Conservation (phyloP, 495 filamentous ascomycete species). For the Hypoxylon cercidicola region DNA sequence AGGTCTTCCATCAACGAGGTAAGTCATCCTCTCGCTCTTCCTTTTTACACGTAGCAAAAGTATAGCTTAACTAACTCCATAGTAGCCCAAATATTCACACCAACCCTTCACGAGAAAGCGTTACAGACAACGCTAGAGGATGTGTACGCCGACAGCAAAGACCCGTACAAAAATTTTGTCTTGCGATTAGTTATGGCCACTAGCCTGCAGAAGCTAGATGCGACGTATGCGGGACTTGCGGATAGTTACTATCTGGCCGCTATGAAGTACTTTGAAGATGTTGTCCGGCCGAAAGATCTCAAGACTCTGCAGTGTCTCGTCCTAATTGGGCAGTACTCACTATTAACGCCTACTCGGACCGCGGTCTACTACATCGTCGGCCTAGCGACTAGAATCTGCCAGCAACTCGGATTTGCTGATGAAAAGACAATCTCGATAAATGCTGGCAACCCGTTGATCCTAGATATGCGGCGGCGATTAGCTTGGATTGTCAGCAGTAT, state of each 20-base stretch:
- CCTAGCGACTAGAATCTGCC: conserved; percentile 82
- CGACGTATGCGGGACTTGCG: conserved; percentile 81
- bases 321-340: conserved; percentile 89
- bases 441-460: conserved; percentile 65
- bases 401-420: conserved; percentile 84
- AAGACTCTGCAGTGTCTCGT: conserved; percentile 90
- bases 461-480: conserved; percentile 88
- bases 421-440: conserved; percentile 80
- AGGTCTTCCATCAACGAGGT: conserved; percentile 86
- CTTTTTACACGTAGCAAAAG: neutral
- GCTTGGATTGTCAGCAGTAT: conserved; percentile 87
- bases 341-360: conserved; percentile 88
- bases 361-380: conserved; percentile 92
- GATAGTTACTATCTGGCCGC: conserved; percentile 93
- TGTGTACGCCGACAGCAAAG: conserved; percentile 77
- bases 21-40: conserved; percentile 39
- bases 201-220: conserved; percentile 86
- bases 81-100: conserved; percentile 84
- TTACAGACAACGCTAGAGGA: conserved; percentile 80
- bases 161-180: conserved; percentile 86
- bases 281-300: conserved; percentile 82
- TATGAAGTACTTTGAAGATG: conserved; percentile 78
- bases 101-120: conserved; percentile 82
- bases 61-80: conserved; percentile 25
- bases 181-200: conserved; percentile 91